These are phyloP conservation scores for Amanita pseudoporphyria DNA, from an alignment of 768 basidiomycete species.

Conservation along the genomic window DNA sequence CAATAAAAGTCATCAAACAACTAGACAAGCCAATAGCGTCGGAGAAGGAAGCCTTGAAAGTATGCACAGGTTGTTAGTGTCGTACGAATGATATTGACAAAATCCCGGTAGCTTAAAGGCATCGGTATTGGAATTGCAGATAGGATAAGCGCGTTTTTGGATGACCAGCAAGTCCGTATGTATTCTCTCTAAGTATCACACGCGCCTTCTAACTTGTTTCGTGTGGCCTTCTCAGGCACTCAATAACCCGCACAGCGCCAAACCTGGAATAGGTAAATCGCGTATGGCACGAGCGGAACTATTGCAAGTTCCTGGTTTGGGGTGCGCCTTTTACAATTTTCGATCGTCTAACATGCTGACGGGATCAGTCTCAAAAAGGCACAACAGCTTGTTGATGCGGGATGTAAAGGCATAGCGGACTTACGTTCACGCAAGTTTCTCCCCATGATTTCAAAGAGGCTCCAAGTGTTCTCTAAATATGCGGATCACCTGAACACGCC, in stretches of 20 bases:
- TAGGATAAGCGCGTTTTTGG: slow-evolving; percentile 29
- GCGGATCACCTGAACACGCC: slow-evolving; percentile 25
- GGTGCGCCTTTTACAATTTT: slow-evolving; percentile 23
- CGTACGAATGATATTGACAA: neutral
- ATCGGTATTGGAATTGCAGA: slow-evolving; percentile 26
- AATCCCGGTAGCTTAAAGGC: slow-evolving; percentile 17
- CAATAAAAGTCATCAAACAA: slow-evolving; percentile 31
- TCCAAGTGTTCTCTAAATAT: slow-evolving; percentile 32
- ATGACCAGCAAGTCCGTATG: slow-evolving; percentile 23
- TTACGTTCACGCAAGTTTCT: slow-evolving; percentile 28
- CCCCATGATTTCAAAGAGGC: slow-evolving; percentile 25
- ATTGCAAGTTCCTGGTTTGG: slow-evolving; percentile 33
- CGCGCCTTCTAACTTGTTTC: neutral
- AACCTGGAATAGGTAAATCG: neutral
- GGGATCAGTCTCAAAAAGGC: slow-evolving; percentile 24
- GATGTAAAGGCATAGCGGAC: slow-evolving; percentile 35
- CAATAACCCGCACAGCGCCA: neutral
- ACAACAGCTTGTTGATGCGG: slow-evolving; percentile 37
- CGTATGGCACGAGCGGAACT: slow-evolving; percentile 20
- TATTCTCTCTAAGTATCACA: slow-evolving; percentile 10
- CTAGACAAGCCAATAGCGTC: slow-evolving; percentile 34
- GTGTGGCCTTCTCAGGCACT: neutral
- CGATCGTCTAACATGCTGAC: neutral
- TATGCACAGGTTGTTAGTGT: slow-evolving; percentile 12
- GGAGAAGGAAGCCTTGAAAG: slow-evolving; percentile 30